Evolutionary conservation across 108 stramenopile species (phyloP), one percentile per base, ranked within the genome.

Genomic region (Ochromonas danica): DNA sequence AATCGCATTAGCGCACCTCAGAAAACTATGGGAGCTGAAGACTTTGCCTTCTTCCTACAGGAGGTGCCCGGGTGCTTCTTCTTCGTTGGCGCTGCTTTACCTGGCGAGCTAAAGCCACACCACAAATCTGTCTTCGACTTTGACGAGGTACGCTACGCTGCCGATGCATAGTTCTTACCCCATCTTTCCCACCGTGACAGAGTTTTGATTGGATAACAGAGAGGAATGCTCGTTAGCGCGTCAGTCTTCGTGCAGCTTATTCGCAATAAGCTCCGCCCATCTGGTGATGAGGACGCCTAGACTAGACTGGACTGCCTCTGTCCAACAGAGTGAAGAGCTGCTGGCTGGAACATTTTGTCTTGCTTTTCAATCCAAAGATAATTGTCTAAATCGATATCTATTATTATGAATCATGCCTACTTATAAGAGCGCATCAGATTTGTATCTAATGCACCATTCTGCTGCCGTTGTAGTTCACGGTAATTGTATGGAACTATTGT

Each of bases 11-110:
- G 78, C 38, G 78, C 81, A 3, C 85, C 90, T 43, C 90, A 91
- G 62, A 93, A 92, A 0, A 93, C 95, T 40, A 93, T 96, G 92
- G 95, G 92, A 2, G 95, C 88, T 1, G 95, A 96, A 85, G 95
- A 96, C 72, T 96, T 96, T 86, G 84, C 89, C 0, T 96, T 91
- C 79, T 70, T 93, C 6, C 91, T 92, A 0, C 88, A 94, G 51
- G 75, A 79, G 22, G 14, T 6, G 14, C 72, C 72, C 28, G 72
- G 72, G 3, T 75, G 72, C 31, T 75, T 75, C 72, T 75, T 75
- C 40, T 75, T 75, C 31, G 72, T 75, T 27, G 72, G 72, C 14
- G 43, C 45, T 36, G 72, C 72, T 27, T 41, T 75, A 41, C 72
- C 72, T 10, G 72, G 72, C 28, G 72, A 75, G 14, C 3, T 25